Conservation (phyloP, 2,329 filamentous ascomycete genomes). For the Cladosporium sp. region DNA sequence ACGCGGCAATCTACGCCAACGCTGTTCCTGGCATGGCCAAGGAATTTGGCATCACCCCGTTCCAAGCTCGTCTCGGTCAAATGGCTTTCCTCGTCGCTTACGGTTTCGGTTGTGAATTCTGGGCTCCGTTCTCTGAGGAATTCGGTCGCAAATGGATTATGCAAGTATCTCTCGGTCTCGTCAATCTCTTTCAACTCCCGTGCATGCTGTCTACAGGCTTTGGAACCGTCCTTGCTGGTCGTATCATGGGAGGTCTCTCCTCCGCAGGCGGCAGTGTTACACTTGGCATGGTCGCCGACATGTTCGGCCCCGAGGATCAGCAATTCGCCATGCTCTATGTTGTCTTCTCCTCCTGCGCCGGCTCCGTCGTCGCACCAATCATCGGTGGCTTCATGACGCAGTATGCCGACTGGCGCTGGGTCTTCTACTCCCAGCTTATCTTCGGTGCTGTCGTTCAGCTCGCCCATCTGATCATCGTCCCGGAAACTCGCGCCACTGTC, state of each 20-base stretch:
- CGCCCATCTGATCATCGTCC: constrained; percentile 82
- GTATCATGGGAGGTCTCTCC: constrained; percentile 68
- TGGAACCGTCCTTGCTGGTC: constrained; percentile 59
- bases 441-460: constrained; percentile 71
- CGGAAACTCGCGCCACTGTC: constrained; percentile 63
- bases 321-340: constrained; percentile 77
- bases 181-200: constrained; percentile 63
- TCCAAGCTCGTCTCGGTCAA: constrained; percentile 73
- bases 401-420: constrained; percentile 63
- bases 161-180: constrained; percentile 57
- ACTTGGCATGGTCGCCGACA: constrained; percentile 72
- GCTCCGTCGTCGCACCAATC: constrained; percentile 29
- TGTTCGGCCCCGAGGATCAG: constrained; percentile 64
- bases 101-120: constrained; percentile 56
- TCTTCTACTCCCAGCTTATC: constrained; percentile 80
- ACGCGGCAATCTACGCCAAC: constrained; percentile 47
- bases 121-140: constrained; percentile 61
- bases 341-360: constrained; percentile 51
- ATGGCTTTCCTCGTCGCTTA: constrained; percentile 67
- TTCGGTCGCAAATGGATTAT: constrained; percentile 64
- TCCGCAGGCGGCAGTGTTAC: constrained; percentile 53
- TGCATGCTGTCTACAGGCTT: constrained; percentile 63
- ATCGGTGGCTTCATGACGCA: constrained; percentile 27
- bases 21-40: constrained; percentile 53
- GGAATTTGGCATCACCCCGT: constrained; percentile 65